Conservation (phyloP, 1,284 basidiomycete species). For the Jaminaea rosea region DNA sequence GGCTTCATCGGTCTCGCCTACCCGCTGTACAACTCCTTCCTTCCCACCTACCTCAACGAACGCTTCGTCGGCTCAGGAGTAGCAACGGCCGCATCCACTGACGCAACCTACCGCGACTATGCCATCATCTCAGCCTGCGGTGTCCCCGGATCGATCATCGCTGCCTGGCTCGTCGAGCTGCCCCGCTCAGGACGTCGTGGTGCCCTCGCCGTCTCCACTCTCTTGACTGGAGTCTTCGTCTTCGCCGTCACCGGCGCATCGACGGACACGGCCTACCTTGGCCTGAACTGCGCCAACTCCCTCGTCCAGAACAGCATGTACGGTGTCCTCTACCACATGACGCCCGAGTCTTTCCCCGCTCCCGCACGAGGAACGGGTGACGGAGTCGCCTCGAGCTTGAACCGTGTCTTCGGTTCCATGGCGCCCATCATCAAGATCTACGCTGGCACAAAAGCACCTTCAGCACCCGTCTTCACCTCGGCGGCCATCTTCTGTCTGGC, state of each 20-base stretch:
- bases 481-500: conserved; percentile 35
- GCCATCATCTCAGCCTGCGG: conserved; percentile 44
- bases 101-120: conserved; percentile 40
- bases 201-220: conserved; percentile 41
- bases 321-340: conserved; percentile 36
- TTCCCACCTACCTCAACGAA: conserved; percentile 35
- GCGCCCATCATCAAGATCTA: conserved; percentile 44
- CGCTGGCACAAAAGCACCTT: conserved; percentile 6
- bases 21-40: conserved; percentile 45
- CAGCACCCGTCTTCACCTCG: conserved; percentile 29
- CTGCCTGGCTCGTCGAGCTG: conserved; percentile 41
- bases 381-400: conserved; percentile 36
- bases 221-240: conserved; percentile 44
- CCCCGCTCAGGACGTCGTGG: conserved; percentile 41
- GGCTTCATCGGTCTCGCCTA: conserved; percentile 45
- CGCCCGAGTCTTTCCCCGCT: conserved; percentile 42
- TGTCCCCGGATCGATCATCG: conserved; percentile 42
- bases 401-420: conserved; percentile 38
- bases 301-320: conserved; percentile 26
- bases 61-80: neutral
- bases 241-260: conserved; percentile 37
- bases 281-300: conserved; percentile 36
- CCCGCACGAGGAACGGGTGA: conserved; percentile 44
- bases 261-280: conserved; percentile 26
- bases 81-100: neutral